phyloP scores from a whole-genome alignment of 2,329 filamentous ascomycete genomes.

The Penicillium hesseltinei region DNA sequence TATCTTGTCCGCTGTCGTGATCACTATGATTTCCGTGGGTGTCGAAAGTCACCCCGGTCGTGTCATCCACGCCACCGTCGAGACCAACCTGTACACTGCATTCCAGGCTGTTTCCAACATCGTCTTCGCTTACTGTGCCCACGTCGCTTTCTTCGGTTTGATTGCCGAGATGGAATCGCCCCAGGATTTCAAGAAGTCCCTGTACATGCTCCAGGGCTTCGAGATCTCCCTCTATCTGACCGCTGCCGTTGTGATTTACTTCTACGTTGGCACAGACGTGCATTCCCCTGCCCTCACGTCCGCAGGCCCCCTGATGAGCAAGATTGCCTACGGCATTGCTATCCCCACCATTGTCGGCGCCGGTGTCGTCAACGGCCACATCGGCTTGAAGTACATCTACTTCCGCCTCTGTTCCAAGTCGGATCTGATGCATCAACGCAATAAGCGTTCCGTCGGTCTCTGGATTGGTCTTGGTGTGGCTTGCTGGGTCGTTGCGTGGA shows the following conservation, averaged over 20 bases:
- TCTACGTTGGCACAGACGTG: conserved; percentile 61
- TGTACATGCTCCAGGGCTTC: conserved; percentile 60
- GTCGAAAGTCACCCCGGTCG: conserved; percentile 46
- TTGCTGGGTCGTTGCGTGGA: conserved; percentile 62
- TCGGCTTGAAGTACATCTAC: conserved; percentile 66
- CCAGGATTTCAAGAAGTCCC: conserved; percentile 60
- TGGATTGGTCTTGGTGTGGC: conserved; percentile 59
- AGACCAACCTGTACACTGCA: conserved; percentile 52
- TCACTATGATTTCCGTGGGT: conserved; percentile 67
- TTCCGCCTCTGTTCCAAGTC: conserved; percentile 60
- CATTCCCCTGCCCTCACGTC: conserved; percentile 65
- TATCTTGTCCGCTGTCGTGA: conserved; percentile 61
- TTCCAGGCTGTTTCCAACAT: conserved; percentile 68
- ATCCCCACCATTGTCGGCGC: conserved; percentile 69
- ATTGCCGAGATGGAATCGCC: conserved; percentile 64
- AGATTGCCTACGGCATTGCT: conserved; percentile 66
- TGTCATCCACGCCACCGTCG: conserved; percentile 38
- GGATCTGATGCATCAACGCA: conserved; percentile 51
- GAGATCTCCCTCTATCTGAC: conserved; percentile 63
- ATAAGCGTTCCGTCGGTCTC: conserved; percentile 50
- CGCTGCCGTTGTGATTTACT: conserved; percentile 66
- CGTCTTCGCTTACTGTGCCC: conserved; percentile 67
- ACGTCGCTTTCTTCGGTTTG: conserved; percentile 67
- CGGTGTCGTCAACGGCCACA: conserved; percentile 67
- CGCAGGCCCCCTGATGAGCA: conserved; percentile 55